Evolutionary conservation across 805 yeast genomes (phyloP).

Genomic region (Starmerella apis): DNA sequence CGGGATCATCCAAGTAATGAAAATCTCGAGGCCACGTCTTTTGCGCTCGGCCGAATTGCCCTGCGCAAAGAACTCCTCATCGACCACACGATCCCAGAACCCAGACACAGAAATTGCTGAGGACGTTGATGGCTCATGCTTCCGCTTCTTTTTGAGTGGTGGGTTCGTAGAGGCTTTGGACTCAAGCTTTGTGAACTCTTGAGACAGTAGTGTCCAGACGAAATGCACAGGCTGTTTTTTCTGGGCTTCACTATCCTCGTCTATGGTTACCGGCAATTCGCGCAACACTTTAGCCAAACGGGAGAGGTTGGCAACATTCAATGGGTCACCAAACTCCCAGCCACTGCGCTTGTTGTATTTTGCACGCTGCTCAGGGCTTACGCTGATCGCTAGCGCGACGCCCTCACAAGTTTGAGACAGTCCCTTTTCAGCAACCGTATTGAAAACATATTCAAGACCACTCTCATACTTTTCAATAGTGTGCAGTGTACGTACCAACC

Average conservation of each 20-base stretch:
- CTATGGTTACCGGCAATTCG: slow-evolving; percentile 32
- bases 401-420: slow-evolving; percentile 70
- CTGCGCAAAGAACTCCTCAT: slow-evolving; percentile 66
- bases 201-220: slow-evolving; percentile 37
- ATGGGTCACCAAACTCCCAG: slow-evolving; percentile 70
- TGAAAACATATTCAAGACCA: slow-evolving; percentile 31
- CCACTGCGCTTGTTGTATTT: slow-evolving; percentile 20
- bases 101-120: slow-evolving; percentile 32
- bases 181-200: slow-evolving; percentile 33
- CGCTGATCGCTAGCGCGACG: slow-evolving; percentile 53
- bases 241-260: slow-evolving; percentile 24
- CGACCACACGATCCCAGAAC: slow-evolving; percentile 72
- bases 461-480: slow-evolving; percentile 2
- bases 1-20: slow-evolving; percentile 39
- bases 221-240: slow-evolving; percentile 26
- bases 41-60: slow-evolving; percentile 78
- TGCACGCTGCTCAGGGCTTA: slow-evolving; percentile 33
- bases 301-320: slow-evolving; percentile 57
- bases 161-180: slow-evolving; percentile 10
- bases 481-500: slow-evolving; percentile 34
- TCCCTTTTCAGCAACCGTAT: slow-evolving; percentile 41
- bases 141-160: slow-evolving; percentile 34
- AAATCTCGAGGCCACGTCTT: slow-evolving; percentile 72
- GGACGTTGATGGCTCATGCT: slow-evolving; percentile 21
- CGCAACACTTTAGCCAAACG: slow-evolving; percentile 50